phyloP scores from a whole-genome alignment of 345 rosid genomes.

The Syzygium aqueum region DNA sequence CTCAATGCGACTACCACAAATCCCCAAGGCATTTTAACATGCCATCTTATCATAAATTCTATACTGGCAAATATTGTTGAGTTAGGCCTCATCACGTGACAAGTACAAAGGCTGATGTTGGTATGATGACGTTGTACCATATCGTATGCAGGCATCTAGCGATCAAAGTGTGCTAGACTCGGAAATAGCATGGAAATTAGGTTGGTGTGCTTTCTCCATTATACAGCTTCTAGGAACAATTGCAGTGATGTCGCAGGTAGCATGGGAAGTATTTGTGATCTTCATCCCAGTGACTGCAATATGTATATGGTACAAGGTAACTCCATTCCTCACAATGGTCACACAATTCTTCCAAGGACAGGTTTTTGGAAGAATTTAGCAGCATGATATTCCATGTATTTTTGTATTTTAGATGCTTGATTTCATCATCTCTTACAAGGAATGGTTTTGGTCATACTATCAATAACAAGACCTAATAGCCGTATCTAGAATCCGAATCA shows the following conservation, averaged over 20 bases:
- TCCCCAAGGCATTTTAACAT: neutral
- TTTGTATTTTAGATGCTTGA: neutral
- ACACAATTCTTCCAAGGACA: neutral
- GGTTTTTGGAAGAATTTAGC: neutral
- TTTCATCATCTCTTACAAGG: neutral
- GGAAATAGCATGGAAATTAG: constrained; percentile 63
- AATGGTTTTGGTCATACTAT: neutral
- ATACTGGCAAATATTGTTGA: neutral
- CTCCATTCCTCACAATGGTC: neutral
- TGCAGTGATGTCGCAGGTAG: constrained; percentile 88
- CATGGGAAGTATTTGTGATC: constrained; percentile 93
- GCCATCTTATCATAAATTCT: neutral
- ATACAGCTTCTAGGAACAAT: constrained; percentile 80
- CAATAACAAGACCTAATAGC: neutral
- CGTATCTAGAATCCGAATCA: neutral
- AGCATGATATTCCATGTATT: neutral
- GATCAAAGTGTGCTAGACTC: constrained; percentile 92
- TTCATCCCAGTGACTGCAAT: constrained; percentile 93
- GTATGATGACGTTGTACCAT: neutral
- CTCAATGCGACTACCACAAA: neutral
- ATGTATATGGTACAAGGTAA: constrained; percentile 92
- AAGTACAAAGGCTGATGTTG: neutral
- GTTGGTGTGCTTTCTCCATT: constrained; percentile 91
- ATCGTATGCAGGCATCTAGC: constrained; percentile 57
- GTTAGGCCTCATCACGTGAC: neutral